Evolutionary conservation across 2,329 filamentous ascomycete genomes (phyloP), one percentile per base, ranked within the genome.

Genomic region (Ceratocystis albifundus): DNA sequence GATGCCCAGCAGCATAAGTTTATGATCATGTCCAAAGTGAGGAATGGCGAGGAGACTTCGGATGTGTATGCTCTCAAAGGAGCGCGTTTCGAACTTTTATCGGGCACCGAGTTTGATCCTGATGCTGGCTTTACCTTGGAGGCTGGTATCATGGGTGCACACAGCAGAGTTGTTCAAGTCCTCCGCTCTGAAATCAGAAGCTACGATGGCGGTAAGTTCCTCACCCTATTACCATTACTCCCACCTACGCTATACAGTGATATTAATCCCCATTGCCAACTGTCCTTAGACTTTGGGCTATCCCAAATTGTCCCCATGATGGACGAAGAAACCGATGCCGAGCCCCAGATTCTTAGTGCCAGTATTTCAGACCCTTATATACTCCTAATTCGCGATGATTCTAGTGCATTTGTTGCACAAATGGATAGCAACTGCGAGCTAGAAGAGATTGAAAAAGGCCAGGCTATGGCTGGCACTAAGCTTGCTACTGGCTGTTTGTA

Each of bases 221-320:
- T 80, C 59, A 61, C 65, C 45, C 45, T 28, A 36, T 1, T 1
- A 36, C 36, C 7, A 15, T 7, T 65, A 70, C 55, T 71, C 64
- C 57, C 28, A 53, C 32, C 28, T 61, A 55, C 65, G 53, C 4
- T 20, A 48, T 12, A 50, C 61, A 45, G 3, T 7, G 7, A 2
- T 41, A 15, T 46, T 8, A 7, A 10, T 17, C 8, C 28, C 30
- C 15, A 15, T 68, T 50, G 48, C 71, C 74, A 32, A 74, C 67
- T 7, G 17, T 0, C 6, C n/a, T 1, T 72, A 90, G 90, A 96
- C 74, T 83, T 99, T 68, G 89, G 88, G 10, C 81, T 99, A 65
- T 87, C 87, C 59, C 93, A 97, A 72, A 97, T 99, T 65, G 82
- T 96, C 62, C 90, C 92, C 0, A 90, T 97, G 82, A 84, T 90